Base-by-base conservation (phyloP, 306 rosid species). In the Rosa chinensis region DNA sequence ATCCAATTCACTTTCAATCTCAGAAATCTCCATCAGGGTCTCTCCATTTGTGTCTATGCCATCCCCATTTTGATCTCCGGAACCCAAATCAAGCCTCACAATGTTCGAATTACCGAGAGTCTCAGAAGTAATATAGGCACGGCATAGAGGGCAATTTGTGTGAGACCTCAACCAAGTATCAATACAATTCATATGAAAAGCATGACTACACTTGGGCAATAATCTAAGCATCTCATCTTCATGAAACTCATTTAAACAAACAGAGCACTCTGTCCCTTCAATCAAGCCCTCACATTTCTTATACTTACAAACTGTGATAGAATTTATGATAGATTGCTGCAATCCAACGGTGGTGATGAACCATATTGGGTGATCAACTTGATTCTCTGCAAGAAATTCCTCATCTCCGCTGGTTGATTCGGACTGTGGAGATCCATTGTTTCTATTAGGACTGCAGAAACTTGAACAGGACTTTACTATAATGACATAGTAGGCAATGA, bases 161-260 rank as follows among this genome's bases (percentile, higher is more conserved):
- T 90, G 95, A 66, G 93, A 90, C 62, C 92, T 82, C 58, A 92
- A 62, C 97, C 97, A 92, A 12, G 89, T 85, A 61, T 92, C 95
- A 77, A 92, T 87, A 75, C 93, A 92, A 17, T 83, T 75, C 6
- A 87, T 74, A 52, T 92, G 97, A 69, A 92, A 92, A 0, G 93
- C 92, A 50, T 92, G 97, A 73, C 77, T 92, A 35, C 97, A 92
- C 73, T 90, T 92, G 0, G 97, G 97, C 82, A 92, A 81, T 21
- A 92, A 71, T 42, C 93, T 77, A 8, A 92, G 73, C 1, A 85
- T 85, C 76, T 90, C 92, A 18, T 75, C 86, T 76, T 90, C 93
- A 5, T 20, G 85, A 69, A 90, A 90, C 82, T 87, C 97, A 40
- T 76, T 90, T 82, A 92, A 80, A 77, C 97, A 92, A 62, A 92